phyloP scores from a whole-genome alignment of 495 filamentous ascomycete species.

The Penicillium angulare region DNA sequence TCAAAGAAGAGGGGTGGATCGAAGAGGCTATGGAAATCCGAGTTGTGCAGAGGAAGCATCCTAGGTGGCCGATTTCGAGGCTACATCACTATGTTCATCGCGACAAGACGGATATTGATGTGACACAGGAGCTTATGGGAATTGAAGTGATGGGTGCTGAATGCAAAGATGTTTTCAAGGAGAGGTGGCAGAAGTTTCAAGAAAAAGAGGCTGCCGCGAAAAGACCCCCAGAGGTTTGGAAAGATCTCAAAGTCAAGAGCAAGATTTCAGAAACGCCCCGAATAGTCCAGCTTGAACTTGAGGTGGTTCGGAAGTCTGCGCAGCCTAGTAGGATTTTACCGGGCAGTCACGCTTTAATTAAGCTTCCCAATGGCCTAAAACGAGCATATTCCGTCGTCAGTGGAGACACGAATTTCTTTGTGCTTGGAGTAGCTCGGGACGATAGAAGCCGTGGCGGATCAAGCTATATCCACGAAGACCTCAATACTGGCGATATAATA shows the following conservation, averaged over 20 bases:
- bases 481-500: slow-evolving; percentile 1
- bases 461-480: slow-evolving; percentile 2
- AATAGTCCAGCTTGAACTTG: no score
- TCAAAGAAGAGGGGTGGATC: background rate
- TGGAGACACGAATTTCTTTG: slow-evolving; percentile 6
- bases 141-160: slow-evolving; percentile 3
- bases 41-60: background rate
- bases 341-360: background rate
- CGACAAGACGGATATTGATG: slow-evolving; percentile 5
- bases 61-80: slow-evolving; percentile 4
- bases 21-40: background rate
- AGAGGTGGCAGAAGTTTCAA: no score
- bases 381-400: slow-evolving; percentile 10
- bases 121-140: slow-evolving; percentile 1
- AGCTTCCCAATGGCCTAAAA: slow-evolving; percentile 1
- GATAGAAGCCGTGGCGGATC: slow-evolving; percentile 6
- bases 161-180: slow-evolving; percentile 1
- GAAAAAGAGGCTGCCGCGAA: no score
- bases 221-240: no score
- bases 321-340: no score
- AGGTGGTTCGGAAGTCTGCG: no score
- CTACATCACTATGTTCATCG: slow-evolving; percentile 10
- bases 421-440: slow-evolving; percentile 9
- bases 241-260: no score
- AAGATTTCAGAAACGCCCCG: no score